Evolutionary conservation across 495 filamentous ascomycete species (phyloP), one percentile per base, ranked within the genome.

Genomic region (Parathielavia appendiculata): DNA sequence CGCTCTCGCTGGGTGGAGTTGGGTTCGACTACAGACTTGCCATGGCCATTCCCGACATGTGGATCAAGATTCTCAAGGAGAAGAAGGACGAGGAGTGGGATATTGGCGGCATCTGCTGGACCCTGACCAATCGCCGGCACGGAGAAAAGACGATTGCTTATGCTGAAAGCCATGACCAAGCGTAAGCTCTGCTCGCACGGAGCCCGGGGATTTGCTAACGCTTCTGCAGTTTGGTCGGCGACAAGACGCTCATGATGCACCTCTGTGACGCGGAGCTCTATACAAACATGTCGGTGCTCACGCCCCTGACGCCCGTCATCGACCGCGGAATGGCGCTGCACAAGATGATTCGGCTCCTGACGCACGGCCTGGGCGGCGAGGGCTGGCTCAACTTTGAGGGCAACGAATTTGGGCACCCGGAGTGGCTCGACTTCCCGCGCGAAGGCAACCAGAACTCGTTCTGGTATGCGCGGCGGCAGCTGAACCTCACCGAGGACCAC

Each of bases 141-240:
- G 93, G 92, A 51, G 93, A 98, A 75, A 97, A 97, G 80, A 97
- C 93, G 7, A 97, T 98, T 63, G 95, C 93, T 14, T 98, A 98
- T 72, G 88, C 88, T 51, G 93, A 98, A 71, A 92, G 87, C 66
- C 93, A 98, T 70, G 93, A 98, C 66, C 93, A 98, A 84, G 95
- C 93, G 91, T 96, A 83, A 76, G 90, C 81, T 32, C 36, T 49
- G 10, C 16, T 30, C 22, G 60, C 16, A 22, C 14, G 10, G 4
- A 20, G 16, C 39, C n/a, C 19, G 44, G n/a, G 38, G 35, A 10
- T 39, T 39, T 55, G 56, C 74, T 76, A 66, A 81, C 69, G 5
- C 12, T 34, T 48, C 13, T 14, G 14, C 67, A 97, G 92, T 4
- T 85, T 98, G 41, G 93, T 98, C 47, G 93, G 93, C 51, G 93